Percentiles rank a stretch among this genome's conserved stretches.
phyloP scores from a whole-genome alignment of 495 filamentous ascomycete species.

The Penicillium tannophilum region DNA sequence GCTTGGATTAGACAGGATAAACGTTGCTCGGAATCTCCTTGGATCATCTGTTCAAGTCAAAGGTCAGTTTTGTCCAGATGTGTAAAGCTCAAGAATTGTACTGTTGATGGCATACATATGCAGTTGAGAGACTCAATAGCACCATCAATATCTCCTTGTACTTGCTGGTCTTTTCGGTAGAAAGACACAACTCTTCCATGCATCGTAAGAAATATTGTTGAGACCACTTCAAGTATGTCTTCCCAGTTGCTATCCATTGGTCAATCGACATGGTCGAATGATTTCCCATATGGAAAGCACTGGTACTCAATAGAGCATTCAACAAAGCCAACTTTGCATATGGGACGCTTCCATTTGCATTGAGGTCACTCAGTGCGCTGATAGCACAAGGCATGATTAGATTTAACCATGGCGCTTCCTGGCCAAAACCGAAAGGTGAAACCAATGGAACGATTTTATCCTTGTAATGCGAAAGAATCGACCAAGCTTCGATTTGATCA shows the following conservation, averaged over 20 bases:
- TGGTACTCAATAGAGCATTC: constrained; percentile 22
- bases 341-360: constrained; percentile 6
- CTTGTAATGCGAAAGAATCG: constrained; percentile 25
- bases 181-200: constrained; percentile 12
- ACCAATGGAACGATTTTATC: constrained; percentile 22
- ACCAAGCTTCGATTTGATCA: constrained; percentile 17
- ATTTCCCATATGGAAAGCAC: constrained; percentile 22
- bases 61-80: background rate
- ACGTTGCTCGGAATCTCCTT: constrained; percentile 22
- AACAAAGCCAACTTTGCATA: constrained; percentile 19
- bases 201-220: constrained; percentile 16
- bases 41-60: constrained; percentile 18
- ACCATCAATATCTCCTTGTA: constrained; percentile 29
- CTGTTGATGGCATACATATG: constrained; percentile 19
- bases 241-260: constrained; percentile 10
- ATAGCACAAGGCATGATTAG: constrained; percentile 24
- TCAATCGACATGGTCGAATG: background rate
- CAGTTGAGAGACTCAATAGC: constrained; percentile 23
- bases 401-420: constrained; percentile 20
- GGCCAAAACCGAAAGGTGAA: constrained; percentile 19
- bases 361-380: constrained; percentile 18
- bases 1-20: constrained; percentile 20
- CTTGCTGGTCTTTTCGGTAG: constrained; percentile 16
- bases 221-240: constrained; percentile 13
- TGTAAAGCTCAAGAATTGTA: too few relatives aligned